These are phyloP conservation scores for Tolypocladium pustulatum DNA, from an alignment of 2,329 filamentous ascomycete genomes.

Conservation along the genomic window DNA sequence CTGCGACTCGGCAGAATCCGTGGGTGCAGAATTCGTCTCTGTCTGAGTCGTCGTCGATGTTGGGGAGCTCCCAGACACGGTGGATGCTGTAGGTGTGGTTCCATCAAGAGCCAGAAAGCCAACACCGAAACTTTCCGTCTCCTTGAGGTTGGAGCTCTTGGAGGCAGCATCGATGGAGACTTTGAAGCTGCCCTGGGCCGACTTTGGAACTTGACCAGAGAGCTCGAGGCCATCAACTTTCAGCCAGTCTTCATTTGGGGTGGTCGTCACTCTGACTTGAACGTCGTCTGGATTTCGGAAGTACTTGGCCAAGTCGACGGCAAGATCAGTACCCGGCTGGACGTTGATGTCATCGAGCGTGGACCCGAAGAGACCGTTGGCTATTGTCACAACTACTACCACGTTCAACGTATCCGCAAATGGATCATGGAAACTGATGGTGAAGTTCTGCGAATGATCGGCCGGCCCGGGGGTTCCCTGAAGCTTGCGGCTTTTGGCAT, in stretches of 20 bases:
- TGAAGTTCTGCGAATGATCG: slow-evolving; percentile 51
- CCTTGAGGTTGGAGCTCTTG: slow-evolving; percentile 20
- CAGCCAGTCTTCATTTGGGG: slow-evolving; percentile 32
- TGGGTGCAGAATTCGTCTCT: slow-evolving; percentile 9
- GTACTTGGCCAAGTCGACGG: slow-evolving; percentile 31
- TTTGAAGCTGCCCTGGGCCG: slow-evolving; percentile 18
- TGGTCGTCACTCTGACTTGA: slow-evolving; percentile 22
- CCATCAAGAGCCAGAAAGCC: slow-evolving; percentile 19
- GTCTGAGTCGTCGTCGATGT: slow-evolving; percentile 12
- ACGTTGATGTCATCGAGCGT: slow-evolving; percentile 28
- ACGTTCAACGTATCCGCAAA: slow-evolving; percentile 49
- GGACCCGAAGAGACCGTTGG: slow-evolving; percentile 27
- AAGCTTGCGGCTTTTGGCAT: slow-evolving; percentile 50
- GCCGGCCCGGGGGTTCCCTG: slow-evolving; percentile 52
- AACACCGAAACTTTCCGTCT: slow-evolving; percentile 27
- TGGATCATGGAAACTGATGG: slow-evolving; percentile 47
- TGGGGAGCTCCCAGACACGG: slow-evolving; percentile 11
- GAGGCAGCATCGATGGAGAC: slow-evolving; percentile 22
- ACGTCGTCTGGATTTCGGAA: slow-evolving; percentile 28
- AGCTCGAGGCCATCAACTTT: slow-evolving; percentile 26
- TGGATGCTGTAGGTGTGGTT: slow-evolving; percentile 10
- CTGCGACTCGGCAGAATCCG: slow-evolving; percentile 5
- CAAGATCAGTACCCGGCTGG: slow-evolving; percentile 28
- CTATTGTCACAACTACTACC: slow-evolving; percentile 31
- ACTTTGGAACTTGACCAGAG: slow-evolving; percentile 28